phyloP scores from a whole-genome alignment of 768 basidiomycete species.

The Mycena polygramma region DNA sequence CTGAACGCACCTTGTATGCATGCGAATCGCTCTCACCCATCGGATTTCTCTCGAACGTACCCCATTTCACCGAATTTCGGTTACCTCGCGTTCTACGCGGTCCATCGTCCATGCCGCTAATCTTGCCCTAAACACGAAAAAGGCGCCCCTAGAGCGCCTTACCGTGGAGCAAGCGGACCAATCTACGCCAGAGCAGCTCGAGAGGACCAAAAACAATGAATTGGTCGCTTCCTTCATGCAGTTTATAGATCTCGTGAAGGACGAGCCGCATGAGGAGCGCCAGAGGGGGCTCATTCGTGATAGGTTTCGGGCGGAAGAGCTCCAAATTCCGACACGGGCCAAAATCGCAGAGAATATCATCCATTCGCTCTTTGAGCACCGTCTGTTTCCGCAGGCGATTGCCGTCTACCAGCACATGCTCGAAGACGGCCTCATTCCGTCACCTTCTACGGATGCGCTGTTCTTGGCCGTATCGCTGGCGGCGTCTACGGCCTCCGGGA shows the following conservation, averaged over 20 bases:
- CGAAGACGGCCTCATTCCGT: conserved; percentile 53
- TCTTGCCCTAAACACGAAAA: neutral
- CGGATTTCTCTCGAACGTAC: conserved; percentile 4
- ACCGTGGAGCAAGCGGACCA: neutral
- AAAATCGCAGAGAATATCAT: conserved; percentile 51
- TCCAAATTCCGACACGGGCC: conserved; percentile 33
- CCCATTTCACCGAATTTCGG: conserved; percentile 8
- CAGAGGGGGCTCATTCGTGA: conserved; percentile 13
- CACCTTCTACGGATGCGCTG: conserved; percentile 54
- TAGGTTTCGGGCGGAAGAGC: conserved; percentile 8
- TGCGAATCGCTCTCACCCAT: conserved; percentile 23
- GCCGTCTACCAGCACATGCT: conserved; percentile 58
- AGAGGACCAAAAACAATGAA: conserved; percentile 13
- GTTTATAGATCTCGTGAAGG: conserved; percentile 33
- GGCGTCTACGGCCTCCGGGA: conserved; percentile 37
- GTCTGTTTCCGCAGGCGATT: conserved; percentile 53
- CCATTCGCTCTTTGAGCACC: conserved; percentile 54
- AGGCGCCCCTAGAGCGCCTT: no score
- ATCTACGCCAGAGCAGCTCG: neutral
- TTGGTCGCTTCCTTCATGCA: conserved; percentile 29
- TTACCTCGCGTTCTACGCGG: neutral
- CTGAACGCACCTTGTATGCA: conserved; percentile 16
- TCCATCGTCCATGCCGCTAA: neutral
- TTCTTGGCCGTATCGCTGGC: conserved; percentile 53
- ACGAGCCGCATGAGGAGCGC: conserved; percentile 7